Evolutionary conservation across 2,329 filamentous ascomycete genomes (phyloP).

Genomic region (Kalaharituber pfeilii): DNA sequence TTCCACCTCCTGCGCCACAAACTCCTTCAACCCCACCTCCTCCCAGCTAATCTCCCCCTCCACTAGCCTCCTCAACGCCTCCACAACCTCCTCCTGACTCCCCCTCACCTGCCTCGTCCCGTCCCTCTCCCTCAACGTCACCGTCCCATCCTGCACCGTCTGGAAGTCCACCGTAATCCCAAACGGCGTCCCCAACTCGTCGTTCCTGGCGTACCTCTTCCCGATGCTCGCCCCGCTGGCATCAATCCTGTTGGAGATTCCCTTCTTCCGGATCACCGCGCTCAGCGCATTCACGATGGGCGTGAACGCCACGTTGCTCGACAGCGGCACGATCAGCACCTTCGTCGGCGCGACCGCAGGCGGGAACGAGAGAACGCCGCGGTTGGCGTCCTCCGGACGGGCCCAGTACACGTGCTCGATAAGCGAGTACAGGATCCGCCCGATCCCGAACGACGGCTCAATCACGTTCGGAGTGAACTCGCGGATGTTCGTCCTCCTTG

Average conservation of each 20-base stretch:
- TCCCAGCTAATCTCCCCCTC: constrained; percentile 48
- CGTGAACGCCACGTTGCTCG: constrained; percentile 60
- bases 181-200: constrained; percentile 86
- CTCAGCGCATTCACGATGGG: constrained; percentile 54
- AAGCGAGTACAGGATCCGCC: constrained; percentile 78
- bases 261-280: constrained; percentile 54
- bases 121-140: constrained; percentile 82
- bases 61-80: constrained; percentile 48
- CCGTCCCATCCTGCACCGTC: constrained; percentile 67
- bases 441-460: constrained; percentile 94
- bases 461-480: constrained; percentile 94
- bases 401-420: constrained; percentile 96
- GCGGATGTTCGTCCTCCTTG: constrained; percentile 32
- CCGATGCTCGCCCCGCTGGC: constrained; percentile 84
- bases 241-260: constrained; percentile 71
- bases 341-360: constrained; percentile 78
- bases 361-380: constrained; percentile 63
- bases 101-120: constrained; percentile 80
- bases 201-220: constrained; percentile 86
- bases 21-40: constrained; percentile 66
- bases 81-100: constrained; percentile 59
- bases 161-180: constrained; percentile 95
- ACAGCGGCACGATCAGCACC: constrained; percentile 80
- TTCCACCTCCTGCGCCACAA: constrained; percentile 56
- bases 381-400: constrained; percentile 48